phyloP scores from a whole-genome alignment of 1,284 basidiomycete genomes.

The Coriolopsis trogii region DNA sequence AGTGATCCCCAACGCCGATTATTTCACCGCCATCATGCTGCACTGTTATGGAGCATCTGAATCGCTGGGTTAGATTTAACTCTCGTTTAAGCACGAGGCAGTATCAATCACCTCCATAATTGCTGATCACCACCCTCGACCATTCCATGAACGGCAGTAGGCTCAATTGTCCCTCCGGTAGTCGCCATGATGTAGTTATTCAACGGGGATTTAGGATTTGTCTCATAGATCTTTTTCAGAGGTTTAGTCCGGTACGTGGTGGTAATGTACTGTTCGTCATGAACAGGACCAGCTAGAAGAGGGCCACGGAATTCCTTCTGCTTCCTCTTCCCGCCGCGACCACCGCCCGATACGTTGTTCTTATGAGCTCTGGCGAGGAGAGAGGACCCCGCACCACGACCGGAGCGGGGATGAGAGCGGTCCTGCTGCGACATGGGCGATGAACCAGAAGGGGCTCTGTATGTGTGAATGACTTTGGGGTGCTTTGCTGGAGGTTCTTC shows the following conservation, averaged over 20 bases:
- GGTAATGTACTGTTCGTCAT: constrained; percentile 35
- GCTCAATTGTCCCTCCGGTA: constrained; percentile 14
- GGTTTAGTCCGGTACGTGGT: constrained; percentile 29
- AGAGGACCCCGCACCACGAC: constrained; percentile 21
- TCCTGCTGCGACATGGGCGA: constrained; percentile 16
- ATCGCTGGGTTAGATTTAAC: neutral
- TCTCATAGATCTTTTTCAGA: constrained; percentile 36
- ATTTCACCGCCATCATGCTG: constrained; percentile 41
- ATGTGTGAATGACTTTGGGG: constrained; percentile 22
- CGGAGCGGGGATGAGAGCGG: constrained; percentile 17
- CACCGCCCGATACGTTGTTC: constrained; percentile 19
- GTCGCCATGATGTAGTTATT: constrained; percentile 36
- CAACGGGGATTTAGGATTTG: constrained; percentile 51
- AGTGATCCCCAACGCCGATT: constrained; percentile 65
- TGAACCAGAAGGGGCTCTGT: constrained; percentile 4
- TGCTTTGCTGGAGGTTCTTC: constrained; percentile 28
- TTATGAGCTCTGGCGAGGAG: constrained; percentile 23
- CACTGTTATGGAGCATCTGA: constrained; percentile 12
- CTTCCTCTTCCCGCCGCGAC: constrained; percentile 16
- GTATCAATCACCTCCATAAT: constrained; percentile 20
- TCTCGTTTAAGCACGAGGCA: neutral
- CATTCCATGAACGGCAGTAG: constrained; percentile 8
- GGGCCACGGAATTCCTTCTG: constrained; percentile 14
- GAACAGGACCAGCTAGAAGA: constrained; percentile 30
- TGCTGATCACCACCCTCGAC: constrained; percentile 20